Evolutionary conservation across 2,329 filamentous ascomycete species (phyloP).

Genomic region (Pseudocercospora eumusae): DNA sequence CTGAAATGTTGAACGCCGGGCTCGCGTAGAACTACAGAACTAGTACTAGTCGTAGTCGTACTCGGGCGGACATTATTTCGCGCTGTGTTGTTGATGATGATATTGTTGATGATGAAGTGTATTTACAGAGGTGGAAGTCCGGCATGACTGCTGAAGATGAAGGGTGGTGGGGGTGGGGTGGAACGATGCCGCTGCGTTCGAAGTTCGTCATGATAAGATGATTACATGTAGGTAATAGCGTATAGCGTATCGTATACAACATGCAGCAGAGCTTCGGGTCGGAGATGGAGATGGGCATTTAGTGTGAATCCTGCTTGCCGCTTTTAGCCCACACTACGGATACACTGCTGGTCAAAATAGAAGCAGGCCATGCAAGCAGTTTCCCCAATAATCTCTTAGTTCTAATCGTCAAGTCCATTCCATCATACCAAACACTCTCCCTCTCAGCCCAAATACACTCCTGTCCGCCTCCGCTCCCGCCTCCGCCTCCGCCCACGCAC

Average conservation of each 20-base stretch:
- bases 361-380: constrained; percentile 1
- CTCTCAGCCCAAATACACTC: not conserved
- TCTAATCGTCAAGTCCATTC: too few relatives aligned
- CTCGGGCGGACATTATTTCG: not conserved
- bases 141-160: not conserved
- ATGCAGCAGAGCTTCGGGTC: not conserved
- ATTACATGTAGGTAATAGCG: too few relatives aligned
- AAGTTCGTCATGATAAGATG: not conserved
- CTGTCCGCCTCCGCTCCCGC: too few relatives aligned
- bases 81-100: not conserved
- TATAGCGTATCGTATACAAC: too few relatives aligned
- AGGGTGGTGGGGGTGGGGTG: too few relatives aligned
- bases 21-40: too few relatives aligned
- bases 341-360: constrained; percentile 2
- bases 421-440: constrained; percentile 6
- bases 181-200: too few relatives aligned
- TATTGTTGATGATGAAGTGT: not conserved
- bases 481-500: constrained; percentile 1
- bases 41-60: too few relatives aligned
- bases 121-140: not conserved
- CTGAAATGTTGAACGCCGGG: not conserved
- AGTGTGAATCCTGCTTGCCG: not conserved
- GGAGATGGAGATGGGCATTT: not conserved
- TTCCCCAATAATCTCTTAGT: too few relatives aligned
- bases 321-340: too few relatives aligned